Percentiles rank a stretch among this genome's conserved stretches.
Evolutionary conservation across 306 rosid species (phyloP).

Genomic region (Acacia melanoxylon): DNA sequence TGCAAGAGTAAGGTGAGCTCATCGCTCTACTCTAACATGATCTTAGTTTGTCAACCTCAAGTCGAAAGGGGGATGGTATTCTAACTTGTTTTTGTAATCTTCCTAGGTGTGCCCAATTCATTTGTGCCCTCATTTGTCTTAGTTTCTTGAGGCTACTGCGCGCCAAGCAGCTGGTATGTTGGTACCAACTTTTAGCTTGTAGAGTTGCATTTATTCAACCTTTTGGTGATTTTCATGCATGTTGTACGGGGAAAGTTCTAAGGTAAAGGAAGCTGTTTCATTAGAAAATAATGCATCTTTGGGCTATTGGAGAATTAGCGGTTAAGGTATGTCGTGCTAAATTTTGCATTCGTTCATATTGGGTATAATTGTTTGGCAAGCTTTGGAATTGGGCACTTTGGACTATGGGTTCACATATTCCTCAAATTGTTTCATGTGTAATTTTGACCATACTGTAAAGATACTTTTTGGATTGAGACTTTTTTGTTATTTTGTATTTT

Average conservation of each 20-base stretch:
- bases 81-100: slow-evolving; percentile 32
- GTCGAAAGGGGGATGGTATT: slow-evolving; percentile 15
- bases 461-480: too few relatives aligned
- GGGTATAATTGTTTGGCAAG: not conserved
- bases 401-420: not conserved
- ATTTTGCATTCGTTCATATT: slow-evolving; percentile 21
- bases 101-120: slow-evolving; percentile 81
- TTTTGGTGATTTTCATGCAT: slow-evolving; percentile 29
- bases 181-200: slow-evolving; percentile 19
- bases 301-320: slow-evolving; percentile 99
- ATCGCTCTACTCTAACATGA: too few relatives aligned
- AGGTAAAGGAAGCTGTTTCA: slow-evolving; percentile 78
- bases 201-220: slow-evolving; percentile 11
- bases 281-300: slow-evolving; percentile 98
- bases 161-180: slow-evolving; percentile 90
- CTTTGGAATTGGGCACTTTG: slow-evolving; percentile 24
- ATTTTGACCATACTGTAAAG: not conserved
- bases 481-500: too few relatives aligned
- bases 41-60: slow-evolving; percentile 13
- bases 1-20: too few relatives aligned
- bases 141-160: slow-evolving; percentile 85
- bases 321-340: slow-evolving; percentile 68
- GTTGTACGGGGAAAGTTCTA: slow-evolving; percentile 68
- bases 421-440: not conserved
- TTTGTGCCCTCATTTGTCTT: slow-evolving; percentile 79